These are phyloP conservation scores for Kwoniella shivajii DNA, from an alignment of 1,284 basidiomycete species.

Conservation along the genomic window DNA sequence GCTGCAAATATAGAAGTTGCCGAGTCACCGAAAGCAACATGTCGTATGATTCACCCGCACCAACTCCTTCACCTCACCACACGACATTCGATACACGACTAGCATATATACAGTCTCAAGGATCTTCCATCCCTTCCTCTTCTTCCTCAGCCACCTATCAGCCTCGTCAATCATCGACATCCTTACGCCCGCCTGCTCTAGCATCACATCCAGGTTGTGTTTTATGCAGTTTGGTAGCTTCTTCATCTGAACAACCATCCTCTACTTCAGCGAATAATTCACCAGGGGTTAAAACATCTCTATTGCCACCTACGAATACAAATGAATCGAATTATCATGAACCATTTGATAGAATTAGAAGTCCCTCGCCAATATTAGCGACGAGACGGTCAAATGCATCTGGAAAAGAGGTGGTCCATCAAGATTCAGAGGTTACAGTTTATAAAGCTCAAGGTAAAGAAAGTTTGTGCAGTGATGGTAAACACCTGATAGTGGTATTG, in stretches of 20 bases:
- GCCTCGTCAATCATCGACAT: conserved; percentile 1
- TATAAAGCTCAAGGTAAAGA: conserved; percentile 45
- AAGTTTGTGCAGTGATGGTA: conserved; percentile 37
- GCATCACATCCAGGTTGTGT: conserved; percentile 35
- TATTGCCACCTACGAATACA: neutral
- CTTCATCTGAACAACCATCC: conserved; percentile 9
- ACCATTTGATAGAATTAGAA: conserved; percentile 4
- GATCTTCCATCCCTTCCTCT: neutral
- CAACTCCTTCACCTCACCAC: conserved; percentile 5
- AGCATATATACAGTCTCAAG: conserved; percentile 7
- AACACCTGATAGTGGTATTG: conserved; percentile 47
- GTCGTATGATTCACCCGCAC: neutral
- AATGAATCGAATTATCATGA: neutral
- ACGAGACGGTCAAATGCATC: conserved; percentile 2
- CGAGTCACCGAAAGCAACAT: too few relatives aligned
- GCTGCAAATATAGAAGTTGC: too few relatives aligned
- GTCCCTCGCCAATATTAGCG: neutral
- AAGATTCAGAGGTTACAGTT: conserved; percentile 43
- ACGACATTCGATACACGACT: conserved; percentile 15
- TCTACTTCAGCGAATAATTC: conserved; percentile 1
- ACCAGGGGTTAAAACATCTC: conserved; percentile 2
- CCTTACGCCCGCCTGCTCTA: neutral
- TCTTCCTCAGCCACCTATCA: neutral
- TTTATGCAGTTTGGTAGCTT: conserved; percentile 35
- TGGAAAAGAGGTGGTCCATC: conserved; percentile 40